Conservation (phyloP, 108 stramenopile species). For the Skeletonema costatum region DNA sequence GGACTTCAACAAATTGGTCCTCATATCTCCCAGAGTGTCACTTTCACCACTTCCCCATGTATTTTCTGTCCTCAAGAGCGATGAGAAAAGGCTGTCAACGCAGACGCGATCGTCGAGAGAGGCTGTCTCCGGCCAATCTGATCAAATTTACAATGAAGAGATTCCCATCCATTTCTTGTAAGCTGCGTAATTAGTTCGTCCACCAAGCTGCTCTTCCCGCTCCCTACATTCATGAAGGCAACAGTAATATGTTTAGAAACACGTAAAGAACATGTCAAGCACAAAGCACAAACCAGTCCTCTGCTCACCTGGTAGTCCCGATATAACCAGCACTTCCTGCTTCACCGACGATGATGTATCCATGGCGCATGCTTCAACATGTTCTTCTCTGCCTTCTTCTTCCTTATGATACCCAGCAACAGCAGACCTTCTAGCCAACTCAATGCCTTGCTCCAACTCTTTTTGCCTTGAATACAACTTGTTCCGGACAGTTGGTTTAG, state of each 20-base stretch:
- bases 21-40: neutral
- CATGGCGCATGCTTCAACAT: neutral
- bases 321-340: conserved; percentile 15
- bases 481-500: no score
- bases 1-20: neutral
- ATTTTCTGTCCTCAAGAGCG: neutral
- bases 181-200: neutral
- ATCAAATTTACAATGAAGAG: conserved; percentile 38
- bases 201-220: conserved; percentile 62
- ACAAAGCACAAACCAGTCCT: neutral
- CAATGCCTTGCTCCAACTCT: no score
- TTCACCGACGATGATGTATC: neutral
- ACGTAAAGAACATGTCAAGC: no score
- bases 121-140: neutral
- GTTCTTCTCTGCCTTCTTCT: no score
- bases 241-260: neutral
- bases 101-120: neutral
- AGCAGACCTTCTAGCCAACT: no score
- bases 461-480: no score
- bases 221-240: conserved; percentile 4
- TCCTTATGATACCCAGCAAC: no score
- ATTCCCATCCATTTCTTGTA: conserved; percentile 28
- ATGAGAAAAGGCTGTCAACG: neutral
- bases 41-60: neutral
- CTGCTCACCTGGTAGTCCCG: conserved; percentile 40